Conservation (phyloP, 169 alveolate genomes). For the Plasmodium sp. region DNA sequence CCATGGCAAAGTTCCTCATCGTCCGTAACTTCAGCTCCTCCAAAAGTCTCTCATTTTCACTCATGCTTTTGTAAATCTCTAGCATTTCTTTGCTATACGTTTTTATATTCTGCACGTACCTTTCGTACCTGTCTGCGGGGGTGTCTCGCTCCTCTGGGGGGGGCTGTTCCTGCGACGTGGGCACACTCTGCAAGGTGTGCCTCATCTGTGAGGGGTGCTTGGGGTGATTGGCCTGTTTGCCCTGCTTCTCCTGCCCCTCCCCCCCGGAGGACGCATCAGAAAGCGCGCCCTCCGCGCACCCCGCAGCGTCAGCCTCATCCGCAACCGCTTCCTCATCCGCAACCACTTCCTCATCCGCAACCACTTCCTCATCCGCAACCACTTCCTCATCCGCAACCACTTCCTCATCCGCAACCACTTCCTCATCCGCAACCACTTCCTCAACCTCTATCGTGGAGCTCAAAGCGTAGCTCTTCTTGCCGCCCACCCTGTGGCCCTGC, state of each 20-base stretch:
- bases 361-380: too few species aligned
- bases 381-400: too few species aligned
- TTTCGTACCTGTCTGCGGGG: not conserved
- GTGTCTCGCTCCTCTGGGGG: not conserved
- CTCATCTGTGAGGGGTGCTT: not conserved
- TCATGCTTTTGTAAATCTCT: conserved; percentile 47
- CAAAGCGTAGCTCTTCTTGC: not conserved
- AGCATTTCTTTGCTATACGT: conserved; percentile 40
- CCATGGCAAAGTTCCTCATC: not conserved
- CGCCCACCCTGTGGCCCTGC: not conserved
- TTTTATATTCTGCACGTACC: conserved; percentile 35
- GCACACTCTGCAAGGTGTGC: not conserved
- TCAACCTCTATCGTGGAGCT: not conserved
- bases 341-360: too few species aligned
- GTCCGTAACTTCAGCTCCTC: conserved; percentile 9
- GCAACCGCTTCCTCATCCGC: too few species aligned
- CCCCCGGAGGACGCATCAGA: not conserved
- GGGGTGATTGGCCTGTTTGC: too few species aligned
- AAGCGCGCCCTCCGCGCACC: not conserved
- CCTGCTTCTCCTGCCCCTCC: not conserved
- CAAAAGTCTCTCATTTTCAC: conserved; percentile 17
- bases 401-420: too few species aligned
- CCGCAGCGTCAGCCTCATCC: not conserved
- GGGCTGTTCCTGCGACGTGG: not conserved
- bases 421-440: not conserved